Evolutionary conservation across 148 eudicot genomes (phyloP).

Genomic region (Gaultheria prostrata): DNA sequence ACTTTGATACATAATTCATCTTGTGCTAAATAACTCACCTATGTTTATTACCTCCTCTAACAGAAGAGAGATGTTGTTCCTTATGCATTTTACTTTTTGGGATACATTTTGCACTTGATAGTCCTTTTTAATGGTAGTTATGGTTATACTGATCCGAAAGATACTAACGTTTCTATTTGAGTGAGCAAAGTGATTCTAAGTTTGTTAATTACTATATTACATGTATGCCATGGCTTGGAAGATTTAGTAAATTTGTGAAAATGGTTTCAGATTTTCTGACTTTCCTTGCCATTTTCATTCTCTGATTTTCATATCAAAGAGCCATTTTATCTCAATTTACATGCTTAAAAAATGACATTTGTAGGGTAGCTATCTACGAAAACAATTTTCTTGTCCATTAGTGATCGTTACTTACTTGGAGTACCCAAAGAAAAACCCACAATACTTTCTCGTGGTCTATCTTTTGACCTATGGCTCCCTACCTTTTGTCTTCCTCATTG

Average conservation of each 20-base stretch:
- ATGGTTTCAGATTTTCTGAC: not conserved
- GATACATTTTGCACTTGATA: not conserved
- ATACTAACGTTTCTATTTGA: not conserved
- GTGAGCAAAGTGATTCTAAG: not conserved
- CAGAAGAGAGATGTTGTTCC: not conserved
- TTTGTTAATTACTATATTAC: not conserved
- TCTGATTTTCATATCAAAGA: too few species aligned
- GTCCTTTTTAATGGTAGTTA: not conserved
- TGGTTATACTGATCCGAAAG: not conserved
- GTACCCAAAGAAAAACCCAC: too few species aligned
- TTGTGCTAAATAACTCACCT: not conserved
- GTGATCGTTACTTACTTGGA: not conserved
- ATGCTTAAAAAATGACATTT: not conserved
- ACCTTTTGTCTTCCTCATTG: too few species aligned
- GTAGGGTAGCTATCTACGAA: not conserved
- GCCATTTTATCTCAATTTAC: not conserved
- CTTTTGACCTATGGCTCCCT: too few species aligned
- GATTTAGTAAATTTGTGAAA: not conserved
- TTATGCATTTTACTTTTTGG: not conserved
- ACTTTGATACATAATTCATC: not conserved
- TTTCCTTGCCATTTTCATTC: not conserved
- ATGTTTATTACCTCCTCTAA: not conserved
- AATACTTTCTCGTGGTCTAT: too few species aligned
- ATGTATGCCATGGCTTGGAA: not conserved
- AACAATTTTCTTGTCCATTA: not conserved